phyloP scores from a whole-genome alignment of 345 rosid species.

The Populus nigra region DNA sequence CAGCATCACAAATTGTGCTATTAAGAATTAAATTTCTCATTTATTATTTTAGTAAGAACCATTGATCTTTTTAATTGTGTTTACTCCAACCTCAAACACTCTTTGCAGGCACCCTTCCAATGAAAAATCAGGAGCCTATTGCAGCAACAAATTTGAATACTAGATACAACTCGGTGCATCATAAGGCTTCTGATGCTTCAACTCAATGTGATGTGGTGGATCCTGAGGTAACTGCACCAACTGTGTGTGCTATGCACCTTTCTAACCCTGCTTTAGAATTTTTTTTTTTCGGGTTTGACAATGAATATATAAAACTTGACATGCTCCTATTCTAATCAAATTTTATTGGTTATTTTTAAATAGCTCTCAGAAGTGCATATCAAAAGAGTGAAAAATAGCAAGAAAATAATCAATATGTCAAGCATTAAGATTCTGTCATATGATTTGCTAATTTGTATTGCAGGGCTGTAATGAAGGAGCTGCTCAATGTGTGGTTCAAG shows the following conservation, averaged over 20 bases:
- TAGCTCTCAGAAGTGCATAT: background rate
- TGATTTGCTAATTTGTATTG: slow-evolving; percentile 17
- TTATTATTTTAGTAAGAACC: background rate
- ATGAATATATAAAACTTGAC: background rate
- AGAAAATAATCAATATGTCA: background rate
- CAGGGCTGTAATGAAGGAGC: slow-evolving; percentile 44
- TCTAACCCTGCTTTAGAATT: background rate
- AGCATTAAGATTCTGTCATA: background rate
- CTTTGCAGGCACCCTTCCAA: slow-evolving; percentile 35
- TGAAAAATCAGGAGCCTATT: slow-evolving; percentile 39
- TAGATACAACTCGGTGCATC: slow-evolving; percentile 20
- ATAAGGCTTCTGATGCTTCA: slow-evolving; percentile 29
- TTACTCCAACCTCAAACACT: slow-evolving; percentile 9
- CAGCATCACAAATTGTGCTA: background rate
- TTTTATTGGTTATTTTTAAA: background rate
- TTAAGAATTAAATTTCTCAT: background rate
- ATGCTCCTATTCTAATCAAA: background rate
- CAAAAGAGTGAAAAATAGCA: background rate
- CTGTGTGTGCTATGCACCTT: background rate
- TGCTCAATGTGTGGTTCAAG: slow-evolving; percentile 29
- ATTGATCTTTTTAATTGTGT: background rate
- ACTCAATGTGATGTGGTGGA: slow-evolving; percentile 30
- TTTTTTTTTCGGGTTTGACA: background rate
- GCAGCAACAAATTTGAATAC: slow-evolving; percentile 29
- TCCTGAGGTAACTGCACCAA: slow-evolving; percentile 38